Conservation (phyloP, 345 rosid genomes). For the Draba incana region DNA sequence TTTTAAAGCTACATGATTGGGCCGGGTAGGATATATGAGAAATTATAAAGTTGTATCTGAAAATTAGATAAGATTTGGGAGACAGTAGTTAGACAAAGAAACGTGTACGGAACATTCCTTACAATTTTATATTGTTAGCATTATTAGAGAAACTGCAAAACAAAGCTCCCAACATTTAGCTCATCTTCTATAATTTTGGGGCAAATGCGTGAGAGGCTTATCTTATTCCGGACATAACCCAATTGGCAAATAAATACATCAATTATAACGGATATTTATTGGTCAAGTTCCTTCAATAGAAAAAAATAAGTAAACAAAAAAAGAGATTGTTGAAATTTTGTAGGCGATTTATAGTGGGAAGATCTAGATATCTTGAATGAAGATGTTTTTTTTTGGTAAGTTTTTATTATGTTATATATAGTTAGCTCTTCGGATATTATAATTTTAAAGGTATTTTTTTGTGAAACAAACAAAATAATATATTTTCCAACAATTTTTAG, state of each 20-base stretch:
- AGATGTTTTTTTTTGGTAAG: too few species aligned
- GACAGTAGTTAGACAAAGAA: slow-evolving; percentile 34
- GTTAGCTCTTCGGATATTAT: neutral
- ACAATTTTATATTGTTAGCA: neutral
- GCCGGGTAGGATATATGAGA: slow-evolving; percentile 8
- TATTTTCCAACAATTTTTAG: neutral
- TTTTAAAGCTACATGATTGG: slow-evolving; percentile 10
- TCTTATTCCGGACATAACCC: neutral
- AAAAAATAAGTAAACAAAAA: neutral
- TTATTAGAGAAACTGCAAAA: slow-evolving; percentile 11
- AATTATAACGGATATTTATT: neutral
- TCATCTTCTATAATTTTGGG: slow-evolving; percentile 11
- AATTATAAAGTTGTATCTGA: slow-evolving; percentile 12
- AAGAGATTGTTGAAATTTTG: neutral
- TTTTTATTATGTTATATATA: neutral
- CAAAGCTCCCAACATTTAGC: slow-evolving; percentile 18
- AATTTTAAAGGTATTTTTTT: too few species aligned
- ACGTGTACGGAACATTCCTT: slow-evolving; percentile 38
- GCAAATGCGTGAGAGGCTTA: slow-evolving; percentile 26
- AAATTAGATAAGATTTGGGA: slow-evolving; percentile 27
- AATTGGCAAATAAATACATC: neutral
- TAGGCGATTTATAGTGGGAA: neutral
- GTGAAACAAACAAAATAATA: too few species aligned
- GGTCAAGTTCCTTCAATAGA: neutral
- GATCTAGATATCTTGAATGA: too few species aligned